Conservation (phyloP, 345 rosid genomes). For the Angophora floribunda region DNA sequence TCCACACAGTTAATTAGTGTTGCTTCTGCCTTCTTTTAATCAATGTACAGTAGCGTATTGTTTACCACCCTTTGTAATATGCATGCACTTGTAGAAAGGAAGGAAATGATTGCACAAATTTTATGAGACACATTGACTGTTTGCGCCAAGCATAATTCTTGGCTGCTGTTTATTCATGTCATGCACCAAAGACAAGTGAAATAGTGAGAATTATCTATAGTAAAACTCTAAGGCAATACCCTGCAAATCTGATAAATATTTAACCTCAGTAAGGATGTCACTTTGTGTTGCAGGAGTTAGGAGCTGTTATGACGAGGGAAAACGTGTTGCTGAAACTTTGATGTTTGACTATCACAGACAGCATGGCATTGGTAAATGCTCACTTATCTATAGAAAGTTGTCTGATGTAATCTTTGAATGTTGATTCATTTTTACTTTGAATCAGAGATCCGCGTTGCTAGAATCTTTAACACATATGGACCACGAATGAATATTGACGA, state of each 20-base stretch:
- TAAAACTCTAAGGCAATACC: neutral
- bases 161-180: neutral
- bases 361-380: constrained; percentile 68
- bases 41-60: neutral
- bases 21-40: neutral
- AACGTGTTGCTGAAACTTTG: constrained; percentile 96
- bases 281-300: constrained; percentile 50
- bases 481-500: constrained; percentile 99
- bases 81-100: neutral
- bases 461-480: constrained; percentile 97
- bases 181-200: neutral
- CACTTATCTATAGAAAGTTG: neutral
- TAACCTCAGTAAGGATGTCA: neutral
- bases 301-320: constrained; percentile 97
- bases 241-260: neutral
- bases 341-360: constrained; percentile 99
- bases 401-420: neutral
- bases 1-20: neutral
- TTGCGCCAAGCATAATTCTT: neutral
- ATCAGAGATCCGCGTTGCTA: constrained; percentile 90
- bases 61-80: neutral
- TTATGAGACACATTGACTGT: neutral
- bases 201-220: neutral
- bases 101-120: neutral
- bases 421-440: neutral